These are phyloP conservation scores for Adansonia madagascariensis DNA, from an alignment of 441 rosid species.

Conservation along the genomic window DNA sequence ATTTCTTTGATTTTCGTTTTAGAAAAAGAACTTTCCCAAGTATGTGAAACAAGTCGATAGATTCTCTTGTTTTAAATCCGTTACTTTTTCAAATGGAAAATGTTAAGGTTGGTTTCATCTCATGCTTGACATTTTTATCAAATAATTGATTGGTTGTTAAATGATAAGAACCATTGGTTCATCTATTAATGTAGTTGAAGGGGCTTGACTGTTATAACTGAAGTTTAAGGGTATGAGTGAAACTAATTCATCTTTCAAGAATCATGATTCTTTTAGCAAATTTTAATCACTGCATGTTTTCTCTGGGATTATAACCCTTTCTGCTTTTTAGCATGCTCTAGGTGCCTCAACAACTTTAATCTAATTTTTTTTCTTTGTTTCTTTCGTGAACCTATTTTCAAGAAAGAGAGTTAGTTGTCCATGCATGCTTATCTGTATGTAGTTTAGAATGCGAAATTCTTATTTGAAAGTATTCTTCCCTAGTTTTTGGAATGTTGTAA, in stretches of 20 bases:
- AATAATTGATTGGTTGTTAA: slow-evolving; percentile 5
- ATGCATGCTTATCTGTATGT: background rate
- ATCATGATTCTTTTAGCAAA: background rate
- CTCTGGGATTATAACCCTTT: slow-evolving; percentile 7
- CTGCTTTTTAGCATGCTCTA: slow-evolving; percentile 3
- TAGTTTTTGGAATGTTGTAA: background rate
- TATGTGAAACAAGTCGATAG: slow-evolving; percentile 8
- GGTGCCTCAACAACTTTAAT: background rate
- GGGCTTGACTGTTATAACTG: slow-evolving; percentile 6
- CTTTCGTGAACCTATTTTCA: background rate
- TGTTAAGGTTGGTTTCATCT: slow-evolving; percentile 15
- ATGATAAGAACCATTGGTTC: slow-evolving; percentile 10
- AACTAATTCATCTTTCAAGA: background rate
- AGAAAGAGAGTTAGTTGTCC: background rate
- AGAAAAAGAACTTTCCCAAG: background rate
- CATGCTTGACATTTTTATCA: slow-evolving; percentile 5
- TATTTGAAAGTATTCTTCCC: slow-evolving; percentile 3
- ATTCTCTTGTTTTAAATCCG: background rate
- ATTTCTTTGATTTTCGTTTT: background rate
- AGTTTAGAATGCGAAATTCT: slow-evolving; percentile 13
- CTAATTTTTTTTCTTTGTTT: background rate
- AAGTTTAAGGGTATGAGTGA: background rate
- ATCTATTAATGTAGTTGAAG: slow-evolving; percentile 13
- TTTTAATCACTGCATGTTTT: background rate
- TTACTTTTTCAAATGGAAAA: slow-evolving; percentile 7